Evolutionary conservation across 768 basidiomycete genomes (phyloP).

Genomic region (Collybia sp.): DNA sequence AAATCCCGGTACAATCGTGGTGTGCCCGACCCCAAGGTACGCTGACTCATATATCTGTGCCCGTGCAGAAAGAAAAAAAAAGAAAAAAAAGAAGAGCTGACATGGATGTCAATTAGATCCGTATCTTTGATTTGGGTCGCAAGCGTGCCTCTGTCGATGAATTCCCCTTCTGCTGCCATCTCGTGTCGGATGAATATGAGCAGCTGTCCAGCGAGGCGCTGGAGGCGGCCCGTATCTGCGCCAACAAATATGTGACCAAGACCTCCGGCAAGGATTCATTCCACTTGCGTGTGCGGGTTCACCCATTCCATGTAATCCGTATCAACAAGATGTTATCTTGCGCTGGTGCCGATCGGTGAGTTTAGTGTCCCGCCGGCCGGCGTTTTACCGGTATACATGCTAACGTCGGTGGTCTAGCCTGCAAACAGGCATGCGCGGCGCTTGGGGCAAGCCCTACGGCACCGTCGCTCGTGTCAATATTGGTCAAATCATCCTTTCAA

Average conservation of each 20-base stretch:
- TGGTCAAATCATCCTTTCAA: slow-evolving; percentile 85
- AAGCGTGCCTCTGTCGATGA: slow-evolving; percentile 97
- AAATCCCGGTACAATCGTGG: slow-evolving; percentile 97
- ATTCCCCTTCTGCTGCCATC: slow-evolving; percentile 95
- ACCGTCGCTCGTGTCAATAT: slow-evolving; percentile 96
- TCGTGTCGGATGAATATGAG: slow-evolving; percentile 98
- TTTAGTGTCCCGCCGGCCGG: slow-evolving; percentile 1
- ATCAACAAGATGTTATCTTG: slow-evolving; percentile 99
- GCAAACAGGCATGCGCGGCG: slow-evolving; percentile 98
- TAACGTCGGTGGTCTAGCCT: slow-evolving; percentile 42
- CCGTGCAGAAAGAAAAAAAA: not conserved
- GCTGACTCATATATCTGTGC: not conserved
- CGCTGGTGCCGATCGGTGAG: slow-evolving; percentile 95
- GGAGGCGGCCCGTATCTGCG: slow-evolving; percentile 97
- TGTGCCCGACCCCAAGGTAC: slow-evolving; percentile 92
- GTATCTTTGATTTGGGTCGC: slow-evolving; percentile 93
- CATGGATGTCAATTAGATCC: slow-evolving; percentile 54
- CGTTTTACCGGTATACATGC: not conserved
- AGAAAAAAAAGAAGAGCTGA: too few relatives aligned
- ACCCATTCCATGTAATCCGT: slow-evolving; percentile 98
- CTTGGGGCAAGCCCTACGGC: slow-evolving; percentile 99
- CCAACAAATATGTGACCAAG: slow-evolving; percentile 99
- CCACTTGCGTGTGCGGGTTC: slow-evolving; percentile 95
- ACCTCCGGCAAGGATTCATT: slow-evolving; percentile 97
- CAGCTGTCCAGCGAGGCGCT: slow-evolving; percentile 94